Evolutionary conservation across 139 green algal genomes (phyloP).

Genomic region (Tetraselmis chui): DNA sequence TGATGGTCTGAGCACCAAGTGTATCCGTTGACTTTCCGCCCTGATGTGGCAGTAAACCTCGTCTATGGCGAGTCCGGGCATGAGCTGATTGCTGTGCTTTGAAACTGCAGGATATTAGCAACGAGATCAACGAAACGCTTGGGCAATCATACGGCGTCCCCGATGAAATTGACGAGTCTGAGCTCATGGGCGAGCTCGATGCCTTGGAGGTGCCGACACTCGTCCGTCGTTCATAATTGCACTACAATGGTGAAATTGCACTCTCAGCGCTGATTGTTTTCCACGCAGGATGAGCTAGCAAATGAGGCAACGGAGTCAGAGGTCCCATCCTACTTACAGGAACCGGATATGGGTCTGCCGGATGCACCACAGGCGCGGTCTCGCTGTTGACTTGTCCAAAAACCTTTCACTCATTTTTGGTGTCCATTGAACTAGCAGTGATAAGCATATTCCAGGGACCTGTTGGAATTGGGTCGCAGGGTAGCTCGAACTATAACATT

Average conservation of each 20-base stretch:
- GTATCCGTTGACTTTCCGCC: too few relatives aligned
- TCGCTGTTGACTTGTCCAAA: neutral
- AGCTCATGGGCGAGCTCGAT: slow-evolving; percentile 96
- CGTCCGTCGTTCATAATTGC: neutral
- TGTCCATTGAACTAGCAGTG: neutral
- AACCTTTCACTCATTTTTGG: neutral
- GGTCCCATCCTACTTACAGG: neutral
- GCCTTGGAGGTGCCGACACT: slow-evolving; percentile 54
- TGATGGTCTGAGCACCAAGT: slow-evolving; percentile 79
- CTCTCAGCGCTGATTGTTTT: neutral
- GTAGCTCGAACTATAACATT: too few relatives aligned
- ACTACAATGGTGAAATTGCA: too few relatives aligned
- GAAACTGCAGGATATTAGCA: slow-evolving; percentile 77
- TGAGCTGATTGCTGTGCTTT: too few relatives aligned
- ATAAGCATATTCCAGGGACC: too few relatives aligned
- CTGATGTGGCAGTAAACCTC: too few relatives aligned
- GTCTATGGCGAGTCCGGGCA: too few relatives aligned
- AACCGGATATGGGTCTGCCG: neutral
- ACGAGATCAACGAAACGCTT: slow-evolving; percentile 89
- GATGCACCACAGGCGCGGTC: neutral
- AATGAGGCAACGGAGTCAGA: neutral
- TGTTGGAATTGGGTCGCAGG: too few relatives aligned
- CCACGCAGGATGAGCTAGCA: neutral
- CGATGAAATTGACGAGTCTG: slow-evolving; percentile 93
- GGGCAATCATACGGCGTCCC: slow-evolving; percentile 77